These are phyloP conservation scores for Neonothopanus nambi DNA, from an alignment of 1,284 basidiomycete genomes.

Conservation along the genomic window DNA sequence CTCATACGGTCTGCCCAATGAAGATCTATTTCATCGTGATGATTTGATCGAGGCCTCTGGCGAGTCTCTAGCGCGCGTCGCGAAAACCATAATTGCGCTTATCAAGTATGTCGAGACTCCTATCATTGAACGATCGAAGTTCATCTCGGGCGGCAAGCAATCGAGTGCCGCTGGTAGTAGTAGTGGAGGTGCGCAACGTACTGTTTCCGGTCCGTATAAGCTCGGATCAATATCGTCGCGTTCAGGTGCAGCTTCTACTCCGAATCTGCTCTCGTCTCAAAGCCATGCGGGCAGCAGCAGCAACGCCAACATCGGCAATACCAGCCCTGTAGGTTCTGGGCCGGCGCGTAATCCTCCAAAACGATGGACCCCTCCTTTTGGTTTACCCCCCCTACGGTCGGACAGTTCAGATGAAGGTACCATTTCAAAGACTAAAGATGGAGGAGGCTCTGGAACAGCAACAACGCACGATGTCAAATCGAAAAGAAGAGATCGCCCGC, in stretches of 20 bases:
- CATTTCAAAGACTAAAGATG: constrained; percentile 18
- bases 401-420: constrained; percentile 47
- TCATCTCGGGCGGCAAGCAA: constrained; percentile 40
- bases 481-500: constrained; percentile 6
- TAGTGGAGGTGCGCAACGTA: constrained; percentile 12
- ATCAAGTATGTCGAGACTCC: constrained; percentile 61
- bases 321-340: constrained; percentile 31
- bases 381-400: constrained; percentile 53
- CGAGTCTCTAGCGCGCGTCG: constrained; percentile 66
- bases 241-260: constrained; percentile 54
- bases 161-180: not conserved
- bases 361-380: constrained; percentile 54
- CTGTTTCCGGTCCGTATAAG: constrained; percentile 31
- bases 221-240: constrained; percentile 33
- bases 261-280: constrained; percentile 44
- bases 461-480: constrained; percentile 19
- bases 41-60: constrained; percentile 63
- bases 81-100: constrained; percentile 65
- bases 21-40: constrained; percentile 68
- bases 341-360: constrained; percentile 24
- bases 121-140: constrained; percentile 41
- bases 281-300: not conserved
- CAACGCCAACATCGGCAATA: constrained; percentile 23
- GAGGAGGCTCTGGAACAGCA: not conserved
- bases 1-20: constrained; percentile 57